Percentiles rank a stretch among this genome's conserved stretches.
phyloP scores from a whole-genome alignment of 352 stramenopile genomes.

The Phytophthora hybrid region DNA sequence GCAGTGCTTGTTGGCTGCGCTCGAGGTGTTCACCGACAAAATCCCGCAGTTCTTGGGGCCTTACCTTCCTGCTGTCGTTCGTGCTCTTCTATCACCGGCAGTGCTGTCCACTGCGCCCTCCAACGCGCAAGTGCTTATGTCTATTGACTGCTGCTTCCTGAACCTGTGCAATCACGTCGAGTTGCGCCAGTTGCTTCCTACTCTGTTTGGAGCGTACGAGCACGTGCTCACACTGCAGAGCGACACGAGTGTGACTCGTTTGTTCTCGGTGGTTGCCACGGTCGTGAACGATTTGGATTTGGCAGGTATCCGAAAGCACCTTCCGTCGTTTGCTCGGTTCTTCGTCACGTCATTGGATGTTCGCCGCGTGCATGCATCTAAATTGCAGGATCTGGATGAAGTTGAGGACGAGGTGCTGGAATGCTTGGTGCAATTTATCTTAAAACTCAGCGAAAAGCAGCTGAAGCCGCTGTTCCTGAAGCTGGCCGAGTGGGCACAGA shows the following conservation, averaged over 20 bases:
- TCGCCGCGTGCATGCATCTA: slow-evolving; percentile 68
- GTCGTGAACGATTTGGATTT: slow-evolving; percentile 67
- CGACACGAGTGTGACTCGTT: slow-evolving; percentile 64
- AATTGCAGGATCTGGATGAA: slow-evolving; percentile 64
- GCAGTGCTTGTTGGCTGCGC: slow-evolving; percentile 74
- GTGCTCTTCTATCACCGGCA: slow-evolving; percentile 66
- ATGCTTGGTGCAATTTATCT: slow-evolving; percentile 80
- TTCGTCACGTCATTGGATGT: slow-evolving; percentile 83
- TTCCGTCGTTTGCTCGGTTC: slow-evolving; percentile 84
- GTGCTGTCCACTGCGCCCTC: slow-evolving; percentile 42
- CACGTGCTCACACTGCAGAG: slow-evolving; percentile 58
- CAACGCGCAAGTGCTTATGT: slow-evolving; percentile 55
- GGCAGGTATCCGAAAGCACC: slow-evolving; percentile 62
- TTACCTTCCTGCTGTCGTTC: slow-evolving; percentile 72
- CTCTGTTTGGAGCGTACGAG: slow-evolving; percentile 74
- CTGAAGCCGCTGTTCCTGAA: slow-evolving; percentile 91
- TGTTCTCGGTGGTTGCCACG: slow-evolving; percentile 77
- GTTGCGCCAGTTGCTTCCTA: slow-evolving; percentile 78
- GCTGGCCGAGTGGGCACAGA: slow-evolving; percentile 79
- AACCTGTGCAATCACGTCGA: slow-evolving; percentile 80
- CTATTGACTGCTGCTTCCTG: slow-evolving; percentile 69
- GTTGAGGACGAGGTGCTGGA: slow-evolving; percentile 85
- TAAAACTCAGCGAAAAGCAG: slow-evolving; percentile 92
- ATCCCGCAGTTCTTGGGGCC: slow-evolving; percentile 85
- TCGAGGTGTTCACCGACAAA: slow-evolving; percentile 87